These are phyloP conservation scores for Lipomyces kockii DNA, from an alignment of 805 yeast species.

Conservation along the genomic window DNA sequence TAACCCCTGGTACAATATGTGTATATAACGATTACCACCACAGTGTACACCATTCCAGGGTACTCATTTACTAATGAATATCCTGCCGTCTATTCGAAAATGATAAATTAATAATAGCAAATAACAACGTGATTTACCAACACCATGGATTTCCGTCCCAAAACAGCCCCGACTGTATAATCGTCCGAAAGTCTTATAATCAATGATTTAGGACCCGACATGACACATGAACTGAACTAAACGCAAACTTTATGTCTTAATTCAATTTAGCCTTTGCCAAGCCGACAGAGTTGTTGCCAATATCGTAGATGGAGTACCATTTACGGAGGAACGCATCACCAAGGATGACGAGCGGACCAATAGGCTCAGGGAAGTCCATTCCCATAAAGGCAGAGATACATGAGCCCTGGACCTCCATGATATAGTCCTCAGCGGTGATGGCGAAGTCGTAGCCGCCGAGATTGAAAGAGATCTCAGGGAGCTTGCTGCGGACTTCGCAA, in stretches of 20 bases:
- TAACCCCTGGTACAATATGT: background rate
- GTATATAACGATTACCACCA: background rate
- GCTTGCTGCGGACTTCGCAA: conserved; percentile 77
- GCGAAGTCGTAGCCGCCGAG: conserved; percentile 92
- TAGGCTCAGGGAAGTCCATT: conserved; percentile 96
- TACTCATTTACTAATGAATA: background rate
- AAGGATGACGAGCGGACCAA: conserved; percentile 93
- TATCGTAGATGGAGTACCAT: conserved; percentile 91
- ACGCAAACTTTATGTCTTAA: conserved; percentile 41
- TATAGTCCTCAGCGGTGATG: conserved; percentile 86
- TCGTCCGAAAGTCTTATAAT: background rate
- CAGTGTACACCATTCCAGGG: background rate
- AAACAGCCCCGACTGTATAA: background rate
- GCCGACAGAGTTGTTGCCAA: conserved; percentile 91
- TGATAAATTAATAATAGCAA: background rate
- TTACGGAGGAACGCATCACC: conserved; percentile 98
- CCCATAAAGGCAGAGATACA: conserved; percentile 97
- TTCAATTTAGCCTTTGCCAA: conserved; percentile 83
- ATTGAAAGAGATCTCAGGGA: conserved; percentile 91
- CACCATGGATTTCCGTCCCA: conserved; percentile 3
- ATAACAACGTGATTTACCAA: conserved; percentile 1
- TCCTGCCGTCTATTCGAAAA: background rate
- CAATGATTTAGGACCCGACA: background rate
- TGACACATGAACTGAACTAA: background rate
- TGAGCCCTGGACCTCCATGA: conserved; percentile 90